Conservation (phyloP, 129 eudicot species). For the Apium graveolens region DNA sequence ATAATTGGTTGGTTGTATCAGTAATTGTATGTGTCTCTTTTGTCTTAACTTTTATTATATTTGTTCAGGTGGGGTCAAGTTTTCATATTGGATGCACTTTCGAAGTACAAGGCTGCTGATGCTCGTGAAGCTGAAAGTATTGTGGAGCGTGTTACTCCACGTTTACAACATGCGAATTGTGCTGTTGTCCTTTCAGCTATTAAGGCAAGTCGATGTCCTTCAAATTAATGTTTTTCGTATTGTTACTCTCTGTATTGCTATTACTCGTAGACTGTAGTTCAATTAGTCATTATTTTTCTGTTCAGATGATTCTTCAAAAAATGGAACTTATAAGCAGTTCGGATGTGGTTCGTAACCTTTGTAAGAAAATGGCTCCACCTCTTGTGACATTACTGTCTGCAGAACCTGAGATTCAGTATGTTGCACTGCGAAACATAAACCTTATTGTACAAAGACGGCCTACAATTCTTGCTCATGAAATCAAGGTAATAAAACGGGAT, state of each 20-base stretch:
- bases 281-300: conserved; percentile 6
- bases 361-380: conserved; percentile 99
- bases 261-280: background rate
- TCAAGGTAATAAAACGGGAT: conserved; percentile 49
- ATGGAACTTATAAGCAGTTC: conserved; percentile 96
- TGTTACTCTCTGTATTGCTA: background rate
- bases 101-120: conserved; percentile 95
- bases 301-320: conserved; percentile 94
- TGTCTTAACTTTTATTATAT: background rate
- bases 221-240: background rate
- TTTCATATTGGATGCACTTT: conserved; percentile 94
- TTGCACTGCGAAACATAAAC: conserved; percentile 90
- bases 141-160: conserved; percentile 96
- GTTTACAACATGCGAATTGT: conserved; percentile 97
- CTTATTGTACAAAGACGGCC: conserved; percentile 95
- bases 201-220: conserved; percentile 32
- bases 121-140: conserved; percentile 98
- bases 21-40: conserved; percentile 7
- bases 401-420: conserved; percentile 99
- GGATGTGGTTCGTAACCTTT: conserved; percentile 94
- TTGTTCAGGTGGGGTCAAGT: conserved; percentile 97
- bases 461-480: conserved; percentile 98
- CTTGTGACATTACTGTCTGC: conserved; percentile 98
- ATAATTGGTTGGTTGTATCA: background rate
- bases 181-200: conserved; percentile 98